These are phyloP conservation scores for Hordeum vulgare DNA, from an alignment of 176 grass and related monocot species.

Conservation along the genomic window MorexV3_pseudomolecules_assembly NC_058523.1:547616619-547617118, in stretches of 20 bases:
- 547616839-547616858: background rate
- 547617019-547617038: background rate
- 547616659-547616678: conserved; percentile 39
- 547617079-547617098: conserved; percentile 46
- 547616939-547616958: conserved; percentile 47
- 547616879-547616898: background rate
- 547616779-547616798: conserved; percentile 82
- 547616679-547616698: background rate
- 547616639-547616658: conserved; percentile 73
- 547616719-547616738: conserved; percentile 1
- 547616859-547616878: conserved; percentile 7
- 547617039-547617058: conserved; percentile 42
- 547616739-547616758: conserved; percentile 51
- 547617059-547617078: conserved; percentile 44
- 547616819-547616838: conserved; percentile 34
- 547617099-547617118: conserved; percentile 39
- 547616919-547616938: conserved; percentile 42
- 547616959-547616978: conserved; percentile 33
- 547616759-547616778: conserved; percentile 82
- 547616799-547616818: conserved; percentile 40
- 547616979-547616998: background rate
- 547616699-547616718: background rate
- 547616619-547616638: conserved; percentile 71
- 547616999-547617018: background rate
- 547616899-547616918: conserved; percentile 47